Conservation (phyloP, 2,329 filamentous ascomycete genomes). For the Thielaviopsis ethacetica region DNA sequence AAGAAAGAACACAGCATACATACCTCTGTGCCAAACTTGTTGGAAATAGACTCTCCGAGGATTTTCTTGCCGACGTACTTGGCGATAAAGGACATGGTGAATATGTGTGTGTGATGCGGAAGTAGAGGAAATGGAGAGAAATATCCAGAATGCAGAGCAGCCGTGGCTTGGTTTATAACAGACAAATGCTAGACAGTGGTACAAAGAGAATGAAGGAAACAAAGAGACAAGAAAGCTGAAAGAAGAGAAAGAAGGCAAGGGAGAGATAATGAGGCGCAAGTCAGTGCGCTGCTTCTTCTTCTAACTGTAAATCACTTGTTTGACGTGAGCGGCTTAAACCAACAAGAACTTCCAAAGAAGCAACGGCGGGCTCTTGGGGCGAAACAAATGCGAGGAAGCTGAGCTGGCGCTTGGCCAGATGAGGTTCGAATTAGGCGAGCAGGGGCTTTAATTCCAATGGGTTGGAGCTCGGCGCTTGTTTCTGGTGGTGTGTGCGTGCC, state of each 20-base stretch:
- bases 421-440: not conserved
- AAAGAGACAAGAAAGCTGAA: not conserved
- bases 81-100: conserved; percentile 34
- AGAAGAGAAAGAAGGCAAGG: not conserved
- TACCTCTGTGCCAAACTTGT: conserved; percentile 43
- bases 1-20: conserved; percentile 15
- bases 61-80: conserved; percentile 41
- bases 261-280: not conserved
- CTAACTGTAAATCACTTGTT: not conserved
- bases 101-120: not conserved
- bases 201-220: not conserved
- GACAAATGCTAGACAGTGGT: not conserved
- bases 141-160: not conserved
- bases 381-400: not conserved
- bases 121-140: not conserved
- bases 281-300: not conserved
- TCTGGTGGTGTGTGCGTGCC: too few species aligned
- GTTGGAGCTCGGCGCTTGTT: not conserved
- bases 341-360: too few species aligned
- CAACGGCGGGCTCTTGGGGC: not conserved
- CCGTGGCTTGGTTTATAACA: not conserved
- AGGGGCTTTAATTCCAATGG: not conserved
- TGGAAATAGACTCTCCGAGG: conserved; percentile 37
- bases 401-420: not conserved
- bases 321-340: not conserved